Conservation (phyloP, 495 filamentous ascomycete genomes). For the Xeromyces bisporus region DNA sequence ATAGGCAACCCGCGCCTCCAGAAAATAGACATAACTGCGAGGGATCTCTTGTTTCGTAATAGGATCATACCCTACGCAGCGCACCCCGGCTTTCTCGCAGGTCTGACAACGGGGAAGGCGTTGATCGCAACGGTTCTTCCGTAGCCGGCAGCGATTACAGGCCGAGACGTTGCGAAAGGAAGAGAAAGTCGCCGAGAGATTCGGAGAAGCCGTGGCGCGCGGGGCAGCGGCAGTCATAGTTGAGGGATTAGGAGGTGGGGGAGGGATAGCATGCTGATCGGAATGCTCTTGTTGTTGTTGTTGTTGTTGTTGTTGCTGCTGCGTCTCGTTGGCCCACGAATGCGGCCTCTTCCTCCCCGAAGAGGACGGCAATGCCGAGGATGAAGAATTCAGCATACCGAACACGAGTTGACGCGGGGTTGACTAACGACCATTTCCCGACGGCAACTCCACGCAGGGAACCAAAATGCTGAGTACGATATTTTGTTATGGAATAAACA, state of each 20-base stretch:
- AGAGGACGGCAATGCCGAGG: slow-evolving; percentile 20
- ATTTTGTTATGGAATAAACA: too few species aligned
- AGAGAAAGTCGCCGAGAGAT: slow-evolving; percentile 20
- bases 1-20: slow-evolving; percentile 71
- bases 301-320: slow-evolving; percentile 4
- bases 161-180: slow-evolving; percentile 88
- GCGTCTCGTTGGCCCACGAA: slow-evolving; percentile 11
- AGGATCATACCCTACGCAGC: slow-evolving; percentile 88
- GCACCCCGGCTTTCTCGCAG: slow-evolving; percentile 77
- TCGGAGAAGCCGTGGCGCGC: not conserved
- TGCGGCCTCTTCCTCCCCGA: slow-evolving; percentile 28
- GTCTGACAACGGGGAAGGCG: slow-evolving; percentile 73
- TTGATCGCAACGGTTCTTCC: slow-evolving; percentile 93
- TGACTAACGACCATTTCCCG: slow-evolving; percentile 23
- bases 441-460: slow-evolving; percentile 9
- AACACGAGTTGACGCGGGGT: slow-evolving; percentile 10
- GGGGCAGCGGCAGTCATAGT: slow-evolving; percentile 4
- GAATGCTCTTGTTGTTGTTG: slow-evolving; percentile 3
- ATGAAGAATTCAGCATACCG: slow-evolving; percentile 24
- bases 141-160: slow-evolving; percentile 78
- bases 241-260: slow-evolving; percentile 9
- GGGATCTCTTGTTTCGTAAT: slow-evolving; percentile 92
- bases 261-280: slow-evolving; percentile 5
- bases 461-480: too few species aligned
- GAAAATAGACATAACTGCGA: slow-evolving; percentile 85